These are phyloP conservation scores for Cladophialophora yegresii DNA, from an alignment of 2,329 filamentous ascomycete species.

Conservation along the genomic window DNA sequence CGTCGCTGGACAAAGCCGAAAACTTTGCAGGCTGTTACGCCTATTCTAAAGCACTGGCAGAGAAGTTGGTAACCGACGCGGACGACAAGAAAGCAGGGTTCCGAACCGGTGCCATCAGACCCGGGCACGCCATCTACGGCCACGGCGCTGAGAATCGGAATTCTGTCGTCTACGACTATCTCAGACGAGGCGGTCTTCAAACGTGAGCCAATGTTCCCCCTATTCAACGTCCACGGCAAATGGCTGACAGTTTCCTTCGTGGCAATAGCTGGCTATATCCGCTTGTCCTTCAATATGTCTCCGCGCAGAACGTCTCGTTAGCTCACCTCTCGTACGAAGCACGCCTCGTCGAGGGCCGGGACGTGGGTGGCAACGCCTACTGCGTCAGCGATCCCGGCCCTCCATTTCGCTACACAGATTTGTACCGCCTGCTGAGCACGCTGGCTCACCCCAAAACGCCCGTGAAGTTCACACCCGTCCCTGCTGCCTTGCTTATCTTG, in stretches of 20 bases:
- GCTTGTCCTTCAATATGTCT: conserved; percentile 55
- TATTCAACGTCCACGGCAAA: not conserved
- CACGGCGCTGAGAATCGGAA: conserved; percentile 46
- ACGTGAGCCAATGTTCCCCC: conserved; percentile 10
- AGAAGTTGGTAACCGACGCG: conserved; percentile 53
- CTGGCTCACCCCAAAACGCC: conserved; percentile 39
- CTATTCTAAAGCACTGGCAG: conserved; percentile 55
- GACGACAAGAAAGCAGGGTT: conserved; percentile 46
- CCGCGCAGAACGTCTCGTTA: conserved; percentile 56
- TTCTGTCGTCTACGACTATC: conserved; percentile 45
- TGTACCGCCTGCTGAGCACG: conserved; percentile 40
- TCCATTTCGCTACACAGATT: conserved; percentile 42
- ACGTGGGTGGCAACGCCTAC: conserved; percentile 52
- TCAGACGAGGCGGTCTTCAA: conserved; percentile 44
- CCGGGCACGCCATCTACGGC: conserved; percentile 58
- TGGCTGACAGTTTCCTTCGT: not conserved
- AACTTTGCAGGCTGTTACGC: conserved; percentile 54
- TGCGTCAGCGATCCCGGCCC: conserved; percentile 55
- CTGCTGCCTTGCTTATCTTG: conserved; percentile 39
- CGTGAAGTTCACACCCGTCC: conserved; percentile 37
- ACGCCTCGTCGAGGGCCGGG: conserved; percentile 47
- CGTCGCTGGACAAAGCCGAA: conserved; percentile 40
- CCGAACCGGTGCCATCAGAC: conserved; percentile 58
- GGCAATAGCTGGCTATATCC: conserved; percentile 47
- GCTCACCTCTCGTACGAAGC: conserved; percentile 58